Conservation (phyloP, 371 early-diverging fungal genomes). For the Rhizomucor miehei region DNA sequence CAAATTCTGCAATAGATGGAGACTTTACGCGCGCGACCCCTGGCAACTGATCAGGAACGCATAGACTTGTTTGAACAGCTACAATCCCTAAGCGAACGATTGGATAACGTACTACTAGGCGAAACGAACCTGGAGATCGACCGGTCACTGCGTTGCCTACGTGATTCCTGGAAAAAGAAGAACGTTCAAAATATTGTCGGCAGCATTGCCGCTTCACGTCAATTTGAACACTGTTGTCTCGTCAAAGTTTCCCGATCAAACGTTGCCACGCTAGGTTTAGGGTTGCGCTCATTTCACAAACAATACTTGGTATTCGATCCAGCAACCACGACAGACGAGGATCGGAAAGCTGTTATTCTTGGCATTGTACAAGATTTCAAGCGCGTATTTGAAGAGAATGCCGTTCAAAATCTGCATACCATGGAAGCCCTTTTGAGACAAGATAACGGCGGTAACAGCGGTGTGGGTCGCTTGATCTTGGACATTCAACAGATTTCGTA, state of each 20-base stretch:
- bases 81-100: neutral
- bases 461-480: constrained; percentile 11
- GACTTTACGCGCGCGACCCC: neutral
- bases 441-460: constrained; percentile 2
- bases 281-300: too few relatives aligned
- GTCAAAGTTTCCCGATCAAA: constrained; percentile 9
- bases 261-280: constrained; percentile 1
- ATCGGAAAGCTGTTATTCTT: constrained; percentile 11
- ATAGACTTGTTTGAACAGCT: neutral
- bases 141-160: neutral
- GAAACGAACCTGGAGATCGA: neutral
- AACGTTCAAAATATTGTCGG: neutral
- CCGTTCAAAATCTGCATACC: constrained; percentile 29
- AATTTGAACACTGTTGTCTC: constrained; percentile 13
- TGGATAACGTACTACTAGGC: neutral
- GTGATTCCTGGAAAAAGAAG: neutral
- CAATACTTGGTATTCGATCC: too few relatives aligned
- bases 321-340: too few relatives aligned
- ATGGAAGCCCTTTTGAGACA: constrained; percentile 15
- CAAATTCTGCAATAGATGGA: too few relatives aligned
- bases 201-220: constrained; percentile 10
- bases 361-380: constrained; percentile 23
- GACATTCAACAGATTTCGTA: constrained; percentile 8
- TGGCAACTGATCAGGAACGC: neutral
- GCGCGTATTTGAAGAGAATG: constrained; percentile 36